Evolutionary conservation across 805 yeast genomes (phyloP).

Genomic region (Hanseniaspora valbyensis): DNA sequence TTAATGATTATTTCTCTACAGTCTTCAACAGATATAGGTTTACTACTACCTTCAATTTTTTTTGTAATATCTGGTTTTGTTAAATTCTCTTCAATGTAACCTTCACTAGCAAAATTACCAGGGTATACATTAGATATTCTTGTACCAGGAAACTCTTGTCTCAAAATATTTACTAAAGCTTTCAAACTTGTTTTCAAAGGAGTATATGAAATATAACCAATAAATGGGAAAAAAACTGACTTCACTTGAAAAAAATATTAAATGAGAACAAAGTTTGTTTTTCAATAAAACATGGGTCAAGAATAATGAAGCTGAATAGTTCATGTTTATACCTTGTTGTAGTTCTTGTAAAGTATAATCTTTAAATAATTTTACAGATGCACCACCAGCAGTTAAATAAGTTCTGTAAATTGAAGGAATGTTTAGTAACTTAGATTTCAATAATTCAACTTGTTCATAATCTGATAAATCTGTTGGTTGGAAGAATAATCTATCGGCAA

Average conservation of each 20-base stretch:
- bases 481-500: constrained; percentile 32
- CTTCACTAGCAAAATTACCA: constrained; percentile 85
- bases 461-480: constrained; percentile 55
- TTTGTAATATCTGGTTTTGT: constrained; percentile 80
- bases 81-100: constrained; percentile 64
- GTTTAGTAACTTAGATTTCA: constrained; percentile 20
- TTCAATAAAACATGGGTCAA: constrained; percentile 53
- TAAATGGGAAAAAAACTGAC: constrained; percentile 76
- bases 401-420: not conserved
- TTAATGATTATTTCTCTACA: constrained; percentile 54
- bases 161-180: constrained; percentile 59
- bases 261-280: constrained; percentile 35
- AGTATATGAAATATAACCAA: constrained; percentile 84
- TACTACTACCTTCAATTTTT: constrained; percentile 74
- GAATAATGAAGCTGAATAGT: constrained; percentile 63
- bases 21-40: constrained; percentile 51
- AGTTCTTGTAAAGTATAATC: constrained; percentile 54
- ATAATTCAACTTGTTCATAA: constrained; percentile 37
- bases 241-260: constrained; percentile 61
- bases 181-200: constrained; percentile 79
- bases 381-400: constrained; percentile 78
- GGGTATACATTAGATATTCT: constrained; percentile 69
- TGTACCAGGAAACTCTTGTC: constrained; percentile 74
- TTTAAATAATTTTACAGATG: constrained; percentile 64
- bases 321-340: constrained; percentile 49